Conservation (phyloP, 192 early-diverging fungal species). For the Mortierella hygrophila region DNA sequence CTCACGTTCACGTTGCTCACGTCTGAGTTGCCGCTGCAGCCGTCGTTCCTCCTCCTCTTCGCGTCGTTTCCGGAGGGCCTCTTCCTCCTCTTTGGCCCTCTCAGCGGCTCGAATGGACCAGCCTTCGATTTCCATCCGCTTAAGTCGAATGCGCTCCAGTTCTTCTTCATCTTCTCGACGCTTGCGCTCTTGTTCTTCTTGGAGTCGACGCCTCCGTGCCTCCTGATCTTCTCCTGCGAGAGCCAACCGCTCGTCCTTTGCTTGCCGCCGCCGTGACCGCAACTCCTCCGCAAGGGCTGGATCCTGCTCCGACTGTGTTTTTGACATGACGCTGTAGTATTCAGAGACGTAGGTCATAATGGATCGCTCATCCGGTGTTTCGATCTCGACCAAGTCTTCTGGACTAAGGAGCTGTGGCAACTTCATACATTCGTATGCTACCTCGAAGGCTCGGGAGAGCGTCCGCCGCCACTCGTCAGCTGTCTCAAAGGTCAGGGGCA, state of each 20-base stretch:
- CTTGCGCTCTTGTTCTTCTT: slow-evolving; percentile 34
- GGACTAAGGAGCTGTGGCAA: slow-evolving; percentile 59
- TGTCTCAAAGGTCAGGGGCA: slow-evolving; percentile 48
- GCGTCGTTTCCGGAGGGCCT: slow-evolving; percentile 38
- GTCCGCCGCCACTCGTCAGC: slow-evolving; percentile 55
- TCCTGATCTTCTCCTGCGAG: slow-evolving; percentile 46
- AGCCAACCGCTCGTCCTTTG: slow-evolving; percentile 39
- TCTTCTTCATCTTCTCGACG: slow-evolving; percentile 43
- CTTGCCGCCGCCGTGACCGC: slow-evolving; percentile 20
- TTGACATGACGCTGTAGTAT: slow-evolving; percentile 66
- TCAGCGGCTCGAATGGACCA: slow-evolving; percentile 54
- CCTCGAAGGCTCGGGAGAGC: slow-evolving; percentile 56
- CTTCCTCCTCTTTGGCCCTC: slow-evolving; percentile 45
- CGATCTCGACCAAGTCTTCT: slow-evolving; percentile 63
- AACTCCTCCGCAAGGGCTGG: slow-evolving; percentile 28
- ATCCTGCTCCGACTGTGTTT: slow-evolving; percentile 52
- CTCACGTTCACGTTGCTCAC: slow-evolving; percentile 43
- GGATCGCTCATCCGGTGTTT: slow-evolving; percentile 64
- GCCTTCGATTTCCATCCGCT: slow-evolving; percentile 52
- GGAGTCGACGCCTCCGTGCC: slow-evolving; percentile 23
- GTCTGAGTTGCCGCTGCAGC: slow-evolving; percentile 37
- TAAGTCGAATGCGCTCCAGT: slow-evolving; percentile 45
- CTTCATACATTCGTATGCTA: slow-evolving; percentile 57
- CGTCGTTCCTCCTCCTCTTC: slow-evolving; percentile 47
- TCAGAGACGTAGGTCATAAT: slow-evolving; percentile 67